These are phyloP conservation scores for Metschnikowia kunwiensis DNA, from an alignment of 805 yeast genomes.

Conservation along the genomic window DNA sequence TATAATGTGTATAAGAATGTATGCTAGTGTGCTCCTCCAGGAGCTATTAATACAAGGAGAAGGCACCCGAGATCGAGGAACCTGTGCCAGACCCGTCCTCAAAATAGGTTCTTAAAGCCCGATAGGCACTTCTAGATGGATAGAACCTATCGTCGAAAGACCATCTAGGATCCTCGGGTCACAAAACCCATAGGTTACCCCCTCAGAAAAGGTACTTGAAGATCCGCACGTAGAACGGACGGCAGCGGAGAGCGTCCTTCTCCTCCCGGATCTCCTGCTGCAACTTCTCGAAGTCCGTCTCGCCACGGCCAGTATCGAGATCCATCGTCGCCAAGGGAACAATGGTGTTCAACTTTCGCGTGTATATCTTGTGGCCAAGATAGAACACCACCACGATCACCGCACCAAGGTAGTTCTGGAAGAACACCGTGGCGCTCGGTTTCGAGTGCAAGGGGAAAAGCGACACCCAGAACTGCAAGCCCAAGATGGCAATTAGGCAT, in stretches of 20 bases:
- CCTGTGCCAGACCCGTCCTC: too few species aligned
- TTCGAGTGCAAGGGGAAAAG: constrained; percentile 24
- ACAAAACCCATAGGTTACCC: too few species aligned
- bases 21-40: too few species aligned
- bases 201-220: constrained; percentile 18
- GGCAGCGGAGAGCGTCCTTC: constrained; percentile 8
- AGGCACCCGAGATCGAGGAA: too few species aligned
- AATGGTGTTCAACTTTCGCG: constrained; percentile 20
- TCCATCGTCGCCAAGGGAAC: constrained; percentile 24
- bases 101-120: too few species aligned
- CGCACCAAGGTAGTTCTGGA: constrained; percentile 27
- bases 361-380: constrained; percentile 24
- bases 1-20: too few species aligned
- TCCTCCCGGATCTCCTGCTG: constrained; percentile 24
- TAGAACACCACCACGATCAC: constrained; percentile 23
- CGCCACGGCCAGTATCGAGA: constrained; percentile 26
- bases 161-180: too few species aligned
- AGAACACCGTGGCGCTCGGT: constrained; percentile 22
- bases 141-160: too few species aligned
- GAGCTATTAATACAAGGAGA: too few species aligned
- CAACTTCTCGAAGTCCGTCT: constrained; percentile 22
- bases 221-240: constrained; percentile 18
- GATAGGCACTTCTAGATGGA: too few species aligned
- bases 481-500: constrained; percentile 22
- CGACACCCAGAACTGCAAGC: constrained; percentile 28